phyloP scores from a whole-genome alignment of 208 protist genomes.

The Polymyxa betae region DNA sequence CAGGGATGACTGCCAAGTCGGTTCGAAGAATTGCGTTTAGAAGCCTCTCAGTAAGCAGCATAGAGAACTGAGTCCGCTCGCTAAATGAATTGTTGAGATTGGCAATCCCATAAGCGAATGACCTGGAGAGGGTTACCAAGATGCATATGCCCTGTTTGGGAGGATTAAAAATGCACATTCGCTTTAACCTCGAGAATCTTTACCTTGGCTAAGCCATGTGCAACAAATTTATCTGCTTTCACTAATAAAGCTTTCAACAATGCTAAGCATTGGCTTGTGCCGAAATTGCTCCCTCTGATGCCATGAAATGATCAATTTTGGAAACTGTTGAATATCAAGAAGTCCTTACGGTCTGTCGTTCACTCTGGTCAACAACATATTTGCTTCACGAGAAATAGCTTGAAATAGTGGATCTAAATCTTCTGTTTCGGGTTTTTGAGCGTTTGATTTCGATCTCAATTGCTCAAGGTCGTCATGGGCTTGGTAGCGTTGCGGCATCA shows the following conservation, averaged over 20 bases:
- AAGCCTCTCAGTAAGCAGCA: neutral
- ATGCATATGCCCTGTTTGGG: neutral
- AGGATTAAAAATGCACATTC: neutral
- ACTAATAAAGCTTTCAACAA: neutral
- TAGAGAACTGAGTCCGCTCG: neutral
- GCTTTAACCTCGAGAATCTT: neutral
- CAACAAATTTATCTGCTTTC: conserved; percentile 22
- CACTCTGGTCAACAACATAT: neutral
- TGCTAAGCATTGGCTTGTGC: neutral
- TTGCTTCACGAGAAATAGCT: conserved; percentile 20
- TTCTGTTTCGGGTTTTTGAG: neutral
- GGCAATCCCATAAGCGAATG: conserved; percentile 15
- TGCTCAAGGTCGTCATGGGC: neutral
- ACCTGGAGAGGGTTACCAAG: neutral
- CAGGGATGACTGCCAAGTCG: neutral
- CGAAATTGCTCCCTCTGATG: neutral
- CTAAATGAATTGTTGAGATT: neutral
- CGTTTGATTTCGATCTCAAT: neutral
- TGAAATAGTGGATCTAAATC: neutral
- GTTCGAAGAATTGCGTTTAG: neutral
- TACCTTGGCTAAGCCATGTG: neutral
- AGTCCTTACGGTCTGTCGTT: conserved; percentile 29
- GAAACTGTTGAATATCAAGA: neutral
- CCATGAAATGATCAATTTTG: neutral
- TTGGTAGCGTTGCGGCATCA: neutral